A percentile compares a stretch with the other conserved stretches of the same genome.
Conservation (phyloP, 768 basidiomycete genomes). For the Tephrocybe sp. region DNA sequence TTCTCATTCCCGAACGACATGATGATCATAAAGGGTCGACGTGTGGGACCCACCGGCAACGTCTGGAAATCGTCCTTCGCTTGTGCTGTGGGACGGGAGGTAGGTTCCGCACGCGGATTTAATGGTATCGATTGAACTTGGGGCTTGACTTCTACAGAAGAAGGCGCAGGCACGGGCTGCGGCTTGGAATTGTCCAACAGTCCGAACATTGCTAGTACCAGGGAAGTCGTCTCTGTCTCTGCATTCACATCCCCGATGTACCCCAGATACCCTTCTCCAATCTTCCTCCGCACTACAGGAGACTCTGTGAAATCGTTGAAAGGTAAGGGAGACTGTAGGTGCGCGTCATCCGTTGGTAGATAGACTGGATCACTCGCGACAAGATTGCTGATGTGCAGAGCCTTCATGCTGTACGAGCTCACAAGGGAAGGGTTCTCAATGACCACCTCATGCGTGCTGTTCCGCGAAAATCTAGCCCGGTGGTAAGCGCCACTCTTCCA, state of each 20-base stretch:
- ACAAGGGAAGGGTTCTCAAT: constrained; percentile 16
- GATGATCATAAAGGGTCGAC: constrained; percentile 19
- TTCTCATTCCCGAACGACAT: constrained; percentile 16
- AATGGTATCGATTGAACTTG: not conserved
- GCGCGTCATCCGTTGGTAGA: constrained; percentile 11
- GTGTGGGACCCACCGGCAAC: constrained; percentile 6
- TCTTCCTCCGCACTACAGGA: constrained; percentile 27
- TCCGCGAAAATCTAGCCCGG: constrained; percentile 18
- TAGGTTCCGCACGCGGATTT: not conserved
- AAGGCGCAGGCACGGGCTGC: no score
- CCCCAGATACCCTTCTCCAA: constrained; percentile 34
- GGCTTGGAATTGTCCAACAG: constrained; percentile 21
- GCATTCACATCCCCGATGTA: constrained; percentile 44
- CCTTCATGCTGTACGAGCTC: constrained; percentile 31
- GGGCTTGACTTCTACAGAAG: no score
- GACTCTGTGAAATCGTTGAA: constrained; percentile 24
- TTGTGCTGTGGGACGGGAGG: not conserved
- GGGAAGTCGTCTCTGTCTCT: constrained; percentile 31
- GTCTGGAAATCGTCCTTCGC: not conserved
- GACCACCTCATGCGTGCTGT: constrained; percentile 15
- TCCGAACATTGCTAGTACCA: constrained; percentile 36
- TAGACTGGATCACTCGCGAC: constrained; percentile 21
- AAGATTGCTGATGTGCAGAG: constrained; percentile 23
- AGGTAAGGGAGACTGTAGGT: not conserved
- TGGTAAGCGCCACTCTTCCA: constrained; percentile 26